Evolutionary conservation across 257 asterid genomes (phyloP).

Genomic region (Agastache rugosa): DNA sequence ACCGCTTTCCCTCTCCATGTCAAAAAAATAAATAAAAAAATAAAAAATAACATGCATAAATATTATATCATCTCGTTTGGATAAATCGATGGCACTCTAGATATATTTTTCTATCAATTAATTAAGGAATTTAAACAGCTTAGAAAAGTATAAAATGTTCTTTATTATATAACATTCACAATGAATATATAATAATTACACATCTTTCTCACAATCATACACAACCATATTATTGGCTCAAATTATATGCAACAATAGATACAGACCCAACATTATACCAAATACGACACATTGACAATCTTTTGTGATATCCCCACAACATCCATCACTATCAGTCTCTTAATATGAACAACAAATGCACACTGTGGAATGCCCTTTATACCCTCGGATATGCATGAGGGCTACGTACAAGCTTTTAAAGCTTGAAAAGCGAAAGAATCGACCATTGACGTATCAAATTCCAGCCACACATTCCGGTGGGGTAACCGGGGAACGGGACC

Average conservation of each 20-base stretch:
- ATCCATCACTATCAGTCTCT: background rate
- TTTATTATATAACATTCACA: background rate
- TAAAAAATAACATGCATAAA: too few relatives aligned
- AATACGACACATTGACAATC: conserved; percentile 30
- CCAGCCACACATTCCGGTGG: conserved; percentile 80
- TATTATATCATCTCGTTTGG: too few relatives aligned
- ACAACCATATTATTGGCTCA: conserved; percentile 41
- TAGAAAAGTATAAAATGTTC: background rate
- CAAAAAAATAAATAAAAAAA: too few relatives aligned
- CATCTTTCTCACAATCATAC: conserved; percentile 32
- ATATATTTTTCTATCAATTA: too few relatives aligned
- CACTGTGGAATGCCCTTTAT: conserved; percentile 22
- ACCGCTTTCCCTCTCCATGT: too few relatives aligned
- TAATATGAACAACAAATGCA: conserved; percentile 12
- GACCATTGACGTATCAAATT: conserved; percentile 40
- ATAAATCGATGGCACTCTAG: too few relatives aligned
- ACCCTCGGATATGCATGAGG: conserved; percentile 42
- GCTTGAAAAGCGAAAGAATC: conserved; percentile 5
- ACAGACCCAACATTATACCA: conserved; percentile 23
- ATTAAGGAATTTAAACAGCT: too few relatives aligned
- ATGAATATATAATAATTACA: background rate
- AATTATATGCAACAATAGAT: conserved; percentile 34
- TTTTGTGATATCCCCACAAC: conserved; percentile 9
- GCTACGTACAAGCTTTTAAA: conserved; percentile 17
- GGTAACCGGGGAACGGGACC: conserved; percentile 53